Conservation (phyloP, 108 stramenopile species). For the Stephanodiscus triporus region DNA sequence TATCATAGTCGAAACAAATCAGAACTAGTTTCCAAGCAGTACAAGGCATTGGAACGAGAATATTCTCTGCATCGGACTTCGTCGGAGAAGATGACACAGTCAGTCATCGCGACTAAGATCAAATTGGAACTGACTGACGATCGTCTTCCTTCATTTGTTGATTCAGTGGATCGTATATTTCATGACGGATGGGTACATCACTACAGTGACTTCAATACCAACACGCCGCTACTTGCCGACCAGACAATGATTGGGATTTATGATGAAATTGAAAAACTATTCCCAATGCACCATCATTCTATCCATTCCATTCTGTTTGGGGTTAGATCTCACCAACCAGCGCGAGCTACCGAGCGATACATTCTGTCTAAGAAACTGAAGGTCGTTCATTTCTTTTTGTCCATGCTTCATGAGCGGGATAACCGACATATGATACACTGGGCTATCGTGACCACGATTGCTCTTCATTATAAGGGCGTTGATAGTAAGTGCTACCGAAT, state of each 20-base stretch:
- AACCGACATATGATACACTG: not conserved
- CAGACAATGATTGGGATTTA: not conserved
- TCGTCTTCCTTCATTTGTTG: not conserved
- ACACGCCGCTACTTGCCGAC: not conserved
- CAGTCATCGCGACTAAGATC: not conserved
- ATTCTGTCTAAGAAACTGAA: not conserved
- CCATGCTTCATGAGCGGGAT: not conserved
- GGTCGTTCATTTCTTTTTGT: not conserved
- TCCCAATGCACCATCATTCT: not conserved
- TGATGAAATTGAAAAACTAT: not conserved
- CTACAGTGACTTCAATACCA: not conserved
- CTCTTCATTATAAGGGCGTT: not conserved
- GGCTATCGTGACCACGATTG: not conserved
- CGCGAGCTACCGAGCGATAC: not conserved
- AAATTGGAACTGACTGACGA: not conserved
- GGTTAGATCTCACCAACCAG: not conserved
- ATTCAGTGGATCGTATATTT: not conserved
- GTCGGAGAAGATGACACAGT: not conserved
- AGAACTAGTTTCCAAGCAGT: not conserved
- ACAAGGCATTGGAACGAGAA: not conserved
- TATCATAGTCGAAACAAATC: not conserved
- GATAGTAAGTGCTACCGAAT: not conserved
- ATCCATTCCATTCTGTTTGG: not conserved
- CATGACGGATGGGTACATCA: not conserved
- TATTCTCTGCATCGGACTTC: not conserved